Evolutionary conservation across 352 stramenopile species (phyloP), one percentile per base, ranked within the genome.

Genomic region (Phytophthora nicotianae): DNA sequence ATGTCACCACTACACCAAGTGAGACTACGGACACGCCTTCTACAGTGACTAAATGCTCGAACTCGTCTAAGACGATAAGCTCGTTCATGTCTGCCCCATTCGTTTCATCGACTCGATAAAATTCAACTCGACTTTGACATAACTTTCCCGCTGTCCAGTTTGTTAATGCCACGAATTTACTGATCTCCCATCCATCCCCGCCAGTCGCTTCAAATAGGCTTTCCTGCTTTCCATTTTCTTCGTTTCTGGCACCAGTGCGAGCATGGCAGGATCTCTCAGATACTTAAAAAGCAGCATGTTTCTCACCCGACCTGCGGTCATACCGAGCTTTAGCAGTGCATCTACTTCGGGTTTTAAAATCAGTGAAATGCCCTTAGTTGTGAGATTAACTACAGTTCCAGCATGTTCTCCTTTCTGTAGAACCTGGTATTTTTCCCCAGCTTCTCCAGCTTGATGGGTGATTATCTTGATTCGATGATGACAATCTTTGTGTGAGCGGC

Each of bases 261-360:
- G 11, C 33, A 63, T 42, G 3, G 16, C 13, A 1, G 55, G 24
- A 19, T 56, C 46, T 10, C 26, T 9, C 10, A 49, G 6, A 23
- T 63, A 50, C 55, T 51, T 56, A 19, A 52, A 51, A 4, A 56
- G 24, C 4, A 63, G 1, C 46, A 56, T 50, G 20, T 63, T 63
- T 1, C 55, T 9, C 2, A 55, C 37, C 3, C 50, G 20, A 14
- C 50, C 23, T 10, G 49, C 49, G 1, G 17, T 14, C 49, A 60
- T 60, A 2, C 58, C 58, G 23, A 66, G n/a, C n/a, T n/a, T n/a
- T n/a, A n/a, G n/a, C n/a, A n/a, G n/a, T n/a, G n/a, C n/a, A n/a
- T n/a, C n/a, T 21, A 7, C 38, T 13, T 55, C 50, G 8, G 42
- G 33, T 13, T 54, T 66, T 11, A 55, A 10, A 20, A 55, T 14